phyloP scores from a whole-genome alignment of 164 flowering plant species.

The Vitis cinerea region DNA sequence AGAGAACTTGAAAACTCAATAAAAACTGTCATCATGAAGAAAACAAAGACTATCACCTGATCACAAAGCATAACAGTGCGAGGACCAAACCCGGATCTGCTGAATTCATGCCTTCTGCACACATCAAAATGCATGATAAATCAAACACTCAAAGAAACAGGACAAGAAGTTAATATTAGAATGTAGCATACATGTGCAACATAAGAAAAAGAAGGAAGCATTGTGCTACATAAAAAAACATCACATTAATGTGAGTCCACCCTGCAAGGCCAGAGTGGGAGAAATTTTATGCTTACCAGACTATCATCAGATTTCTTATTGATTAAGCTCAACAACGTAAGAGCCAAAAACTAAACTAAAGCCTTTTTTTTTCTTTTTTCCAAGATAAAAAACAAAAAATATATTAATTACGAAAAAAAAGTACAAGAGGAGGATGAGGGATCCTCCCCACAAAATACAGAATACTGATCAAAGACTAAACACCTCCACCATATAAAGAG shows the following conservation, averaged over 20 bases:
- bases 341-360: too few relatives aligned
- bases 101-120: slow-evolving; percentile 60
- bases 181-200: not conserved
- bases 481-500: too few relatives aligned
- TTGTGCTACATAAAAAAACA: not conserved
- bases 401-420: too few relatives aligned
- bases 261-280: too few relatives aligned
- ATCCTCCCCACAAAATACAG: too few relatives aligned
- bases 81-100: slow-evolving; percentile 64
- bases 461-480: too few relatives aligned
- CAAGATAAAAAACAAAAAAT: too few relatives aligned
- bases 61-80: slow-evolving; percentile 88
- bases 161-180: not conserved
- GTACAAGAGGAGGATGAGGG: too few relatives aligned
- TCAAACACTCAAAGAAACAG: not conserved
- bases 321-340: too few relatives aligned
- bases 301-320: too few relatives aligned
- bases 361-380: too few relatives aligned
- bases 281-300: too few relatives aligned
- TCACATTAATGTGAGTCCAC: not conserved
- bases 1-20: not conserved
- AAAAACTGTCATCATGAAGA: not conserved
- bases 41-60: slow-evolving; percentile 52
- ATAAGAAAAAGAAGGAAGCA: not conserved
- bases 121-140: slow-evolving; percentile 4